Percentiles rank a stretch among this genome's conserved stretches.
These are phyloP conservation scores for Boechera retrofracta DNA, from an alignment of 345 rosid species.

Conservation along the genomic window DNA sequence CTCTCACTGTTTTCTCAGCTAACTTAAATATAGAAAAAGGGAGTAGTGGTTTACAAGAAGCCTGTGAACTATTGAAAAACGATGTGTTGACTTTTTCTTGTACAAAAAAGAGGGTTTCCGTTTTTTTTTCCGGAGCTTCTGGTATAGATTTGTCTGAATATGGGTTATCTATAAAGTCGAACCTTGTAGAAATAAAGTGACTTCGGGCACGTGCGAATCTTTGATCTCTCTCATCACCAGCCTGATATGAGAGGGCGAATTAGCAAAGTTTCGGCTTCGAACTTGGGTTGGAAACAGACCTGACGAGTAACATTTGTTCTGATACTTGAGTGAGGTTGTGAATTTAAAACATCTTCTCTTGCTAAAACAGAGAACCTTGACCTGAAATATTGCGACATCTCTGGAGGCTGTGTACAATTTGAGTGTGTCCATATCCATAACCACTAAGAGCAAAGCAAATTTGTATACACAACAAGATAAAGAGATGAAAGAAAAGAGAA, in stretches of 20 bases:
- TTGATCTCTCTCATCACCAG: not conserved
- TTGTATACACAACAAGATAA: constrained; percentile 35
- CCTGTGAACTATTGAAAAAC: not conserved
- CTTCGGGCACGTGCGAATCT: not conserved
- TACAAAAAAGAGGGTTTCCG: not conserved
- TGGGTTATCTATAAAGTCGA: not conserved
- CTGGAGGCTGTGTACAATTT: constrained; percentile 27
- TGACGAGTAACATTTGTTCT: not conserved
- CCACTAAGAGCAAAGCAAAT: constrained; percentile 14
- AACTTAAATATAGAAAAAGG: not conserved
- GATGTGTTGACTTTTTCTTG: constrained; percentile 3
- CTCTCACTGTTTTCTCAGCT: not conserved
- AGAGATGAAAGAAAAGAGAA: not conserved
- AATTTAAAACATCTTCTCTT: not conserved
- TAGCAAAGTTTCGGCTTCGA: not conserved
- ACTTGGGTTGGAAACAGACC: not conserved
- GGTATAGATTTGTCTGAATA: not conserved
- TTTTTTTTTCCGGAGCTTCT: not conserved
- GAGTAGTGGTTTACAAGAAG: not conserved
- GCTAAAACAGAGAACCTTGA: not conserved
- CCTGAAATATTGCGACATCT: not conserved
- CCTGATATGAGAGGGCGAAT: not conserved
- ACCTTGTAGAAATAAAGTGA: not conserved
- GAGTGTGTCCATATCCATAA: constrained; percentile 11
- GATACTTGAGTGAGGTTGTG: not conserved